Evolutionary conservation across 1,284 basidiomycete species (phyloP), one percentile per base, ranked within the genome.

Genomic region (Lignosus rhinocerotis): DNA sequence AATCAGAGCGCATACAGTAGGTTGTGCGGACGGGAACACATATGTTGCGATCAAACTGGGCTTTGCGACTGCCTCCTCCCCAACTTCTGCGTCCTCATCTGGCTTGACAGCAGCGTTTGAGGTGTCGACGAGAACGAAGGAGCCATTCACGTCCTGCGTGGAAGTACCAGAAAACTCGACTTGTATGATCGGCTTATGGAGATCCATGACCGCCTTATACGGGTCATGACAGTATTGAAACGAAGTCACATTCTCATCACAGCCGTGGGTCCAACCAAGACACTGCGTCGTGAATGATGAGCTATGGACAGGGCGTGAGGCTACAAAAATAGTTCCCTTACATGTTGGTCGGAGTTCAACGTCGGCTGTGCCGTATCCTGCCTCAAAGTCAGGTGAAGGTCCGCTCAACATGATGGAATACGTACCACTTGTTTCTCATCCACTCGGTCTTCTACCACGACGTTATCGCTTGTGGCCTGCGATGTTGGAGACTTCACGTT

Each of bases 71-170:
- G 43, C 51, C 42, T 56, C 56, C 6, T 58, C 53, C 6, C 14
- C 43, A 2, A 52, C 44, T 3, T 52, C 57, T 6, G 39, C 54
- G 14, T 45, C 49, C 1, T 48, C 47, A 16, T 30, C 14, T 30
- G 17, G 10, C 25, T 43, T 52, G 9, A 33, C 17, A 2, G 10
- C 41, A 1, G 31, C 16, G 6, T 48, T 42, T 6, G 51, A 52
- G 17, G 14, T 3, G 19, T 53, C n/a, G 53, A 60, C 46, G n/a
- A 60, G 45, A 25, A 56, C 39, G 38, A 60, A 60, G 33, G 55
- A 51, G 16, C 34, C 34, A 33, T 33, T 57, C 25, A 14, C 34
- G 17, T 56, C 55, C 2, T 50, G 53, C 17, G 14, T 32, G n/a
- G 38, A 10, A 8, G 39, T 51, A 17, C 41, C 36, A 16, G 32